Conservation (phyloP, 139 green algal species). For the Haematococcus lacustris region DNA sequence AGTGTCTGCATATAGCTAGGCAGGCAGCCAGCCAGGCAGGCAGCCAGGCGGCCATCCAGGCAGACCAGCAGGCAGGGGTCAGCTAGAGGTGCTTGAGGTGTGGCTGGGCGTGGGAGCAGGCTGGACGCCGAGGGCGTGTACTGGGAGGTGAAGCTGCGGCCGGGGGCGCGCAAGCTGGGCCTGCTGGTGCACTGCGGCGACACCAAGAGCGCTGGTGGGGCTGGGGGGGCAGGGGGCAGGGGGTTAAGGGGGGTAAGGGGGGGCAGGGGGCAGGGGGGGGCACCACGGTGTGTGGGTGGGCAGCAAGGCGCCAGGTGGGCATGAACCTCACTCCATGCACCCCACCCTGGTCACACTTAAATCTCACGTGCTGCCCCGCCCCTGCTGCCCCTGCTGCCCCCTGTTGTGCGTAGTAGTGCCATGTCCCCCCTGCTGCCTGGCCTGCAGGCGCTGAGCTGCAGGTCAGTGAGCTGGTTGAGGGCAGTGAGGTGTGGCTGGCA, state of each 20-base stretch:
- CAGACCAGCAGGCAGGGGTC: neutral
- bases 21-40: neutral
- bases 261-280: neutral
- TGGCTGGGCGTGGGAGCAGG: constrained; percentile 5
- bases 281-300: neutral
- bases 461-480: neutral
- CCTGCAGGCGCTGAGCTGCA: constrained; percentile 3
- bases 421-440: neutral
- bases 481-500: constrained; percentile 1
- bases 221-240: neutral
- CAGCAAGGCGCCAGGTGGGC: neutral
- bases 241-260: neutral
- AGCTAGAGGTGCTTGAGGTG: neutral
- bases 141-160: constrained; percentile 35
- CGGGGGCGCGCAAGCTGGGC: constrained; percentile 19
- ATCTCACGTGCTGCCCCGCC: neutral
- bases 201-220: constrained; percentile 36
- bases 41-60: neutral
- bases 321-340: neutral
- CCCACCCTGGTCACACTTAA: neutral
- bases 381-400: neutral
- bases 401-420: neutral
- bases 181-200: constrained; percentile 47
- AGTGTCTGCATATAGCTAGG: too few relatives aligned
- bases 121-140: constrained; percentile 9